Conservation (phyloP, 2,329 filamentous ascomycete genomes). For the Leptographium flavum region DNA sequence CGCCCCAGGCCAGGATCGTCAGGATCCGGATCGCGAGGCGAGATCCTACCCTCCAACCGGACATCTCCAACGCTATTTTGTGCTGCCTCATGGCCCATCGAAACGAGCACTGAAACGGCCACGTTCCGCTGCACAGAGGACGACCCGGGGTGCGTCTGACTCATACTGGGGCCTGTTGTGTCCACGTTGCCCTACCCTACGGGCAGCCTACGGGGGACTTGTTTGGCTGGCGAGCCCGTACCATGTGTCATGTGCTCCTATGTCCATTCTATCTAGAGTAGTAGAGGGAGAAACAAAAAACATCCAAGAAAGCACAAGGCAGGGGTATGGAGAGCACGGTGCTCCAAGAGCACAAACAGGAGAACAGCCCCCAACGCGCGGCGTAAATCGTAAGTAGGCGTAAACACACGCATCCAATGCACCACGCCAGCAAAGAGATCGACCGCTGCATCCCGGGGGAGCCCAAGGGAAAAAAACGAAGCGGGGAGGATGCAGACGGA, state of each 20-base stretch:
- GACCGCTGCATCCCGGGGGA: not conserved
- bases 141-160: no score
- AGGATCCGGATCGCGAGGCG: not conserved
- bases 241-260: no score
- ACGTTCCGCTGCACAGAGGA: not conserved
- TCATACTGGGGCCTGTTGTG: no score
- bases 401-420: not conserved
- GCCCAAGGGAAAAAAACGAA: not conserved
- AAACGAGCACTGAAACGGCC: not conserved
- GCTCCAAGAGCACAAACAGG: not conserved
- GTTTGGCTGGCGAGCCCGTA: no score
- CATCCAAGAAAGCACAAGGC: no score
- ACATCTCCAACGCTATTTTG: slow-evolving; percentile 1
- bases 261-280: no score
- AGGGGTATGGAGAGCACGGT: no score
- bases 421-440: not conserved
- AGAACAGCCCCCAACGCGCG: not conserved
- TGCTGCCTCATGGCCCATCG: not conserved
- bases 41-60: not conserved
- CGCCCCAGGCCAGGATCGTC: no score
- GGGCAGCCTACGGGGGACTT: no score
- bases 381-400: not conserved
- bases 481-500: not conserved
- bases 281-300: no score
- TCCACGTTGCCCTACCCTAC: no score